Conservation (phyloP, 106 monocot species). For the Apostasia shenzhenica region DNA sequence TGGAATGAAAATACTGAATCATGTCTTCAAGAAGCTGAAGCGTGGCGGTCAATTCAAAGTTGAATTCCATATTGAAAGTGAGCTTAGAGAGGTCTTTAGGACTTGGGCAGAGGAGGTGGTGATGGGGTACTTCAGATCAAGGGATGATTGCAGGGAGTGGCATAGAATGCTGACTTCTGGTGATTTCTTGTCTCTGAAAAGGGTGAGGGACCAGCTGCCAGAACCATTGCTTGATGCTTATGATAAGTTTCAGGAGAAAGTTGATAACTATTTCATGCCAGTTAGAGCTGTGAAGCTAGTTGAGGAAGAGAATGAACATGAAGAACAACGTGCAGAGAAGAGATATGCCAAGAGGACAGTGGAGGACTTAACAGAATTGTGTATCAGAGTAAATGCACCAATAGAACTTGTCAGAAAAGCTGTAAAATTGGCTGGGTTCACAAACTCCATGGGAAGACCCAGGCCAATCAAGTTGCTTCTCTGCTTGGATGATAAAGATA, state of each 20-base stretch:
- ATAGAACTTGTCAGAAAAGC: slow-evolving; percentile 68
- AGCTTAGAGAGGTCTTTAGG: slow-evolving; percentile 59
- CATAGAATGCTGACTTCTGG: slow-evolving; percentile 63
- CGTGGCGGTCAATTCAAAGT: slow-evolving; percentile 37
- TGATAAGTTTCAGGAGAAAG: slow-evolving; percentile 64
- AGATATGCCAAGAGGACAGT: slow-evolving; percentile 71
- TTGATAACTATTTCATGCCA: slow-evolving; percentile 65
- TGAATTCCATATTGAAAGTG: slow-evolving; percentile 51
- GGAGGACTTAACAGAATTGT: slow-evolving; percentile 71
- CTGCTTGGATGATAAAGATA: slow-evolving; percentile 80
- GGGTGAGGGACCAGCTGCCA: slow-evolving; percentile 78
- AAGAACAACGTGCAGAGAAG: slow-evolving; percentile 51
- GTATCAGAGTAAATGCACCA: slow-evolving; percentile 77
- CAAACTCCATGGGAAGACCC: slow-evolving; percentile 89
- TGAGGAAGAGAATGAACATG: slow-evolving; percentile 32
- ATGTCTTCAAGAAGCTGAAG: slow-evolving; percentile 74
- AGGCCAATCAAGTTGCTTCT: slow-evolving; percentile 82
- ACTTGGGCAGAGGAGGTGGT: slow-evolving; percentile 66
- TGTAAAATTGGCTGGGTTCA: slow-evolving; percentile 75
- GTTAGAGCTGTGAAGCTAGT: slow-evolving; percentile 17
- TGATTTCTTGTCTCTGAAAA: slow-evolving; percentile 72
- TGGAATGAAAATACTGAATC: slow-evolving; percentile 71
- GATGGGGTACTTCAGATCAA: slow-evolving; percentile 47
- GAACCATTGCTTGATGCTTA: slow-evolving; percentile 61
- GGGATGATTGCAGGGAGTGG: slow-evolving; percentile 56